A percentile compares a stretch with the other conserved stretches of the same genome.
These are phyloP conservation scores for Miscanthus lutarioriparius DNA, from an alignment of 176 grass and related monocot genomes.

Conservation along the genomic window DNA sequence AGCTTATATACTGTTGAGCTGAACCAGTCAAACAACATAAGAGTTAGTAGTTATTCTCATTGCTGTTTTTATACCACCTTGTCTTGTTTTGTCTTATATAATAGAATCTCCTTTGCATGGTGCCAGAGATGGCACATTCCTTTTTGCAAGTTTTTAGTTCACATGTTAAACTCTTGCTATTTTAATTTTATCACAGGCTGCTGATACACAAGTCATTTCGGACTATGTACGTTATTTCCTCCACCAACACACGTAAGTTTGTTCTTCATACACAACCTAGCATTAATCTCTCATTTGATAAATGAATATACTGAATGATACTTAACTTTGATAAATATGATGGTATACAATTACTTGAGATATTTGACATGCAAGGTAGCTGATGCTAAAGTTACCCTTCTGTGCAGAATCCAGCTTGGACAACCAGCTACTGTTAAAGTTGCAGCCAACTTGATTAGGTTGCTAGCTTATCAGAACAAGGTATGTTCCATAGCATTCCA, in stretches of 20 bases:
- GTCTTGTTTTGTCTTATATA: too few species aligned
- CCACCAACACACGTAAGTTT: slow-evolving; percentile 93
- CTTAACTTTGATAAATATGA: not conserved
- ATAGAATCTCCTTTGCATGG: not conserved
- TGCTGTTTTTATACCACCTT: not conserved
- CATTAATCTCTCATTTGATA: not conserved
- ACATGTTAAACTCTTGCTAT: not conserved
- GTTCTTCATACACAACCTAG: not conserved
- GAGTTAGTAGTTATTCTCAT: not conserved
- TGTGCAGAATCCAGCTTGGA: slow-evolving; percentile 84
- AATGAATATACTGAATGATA: not conserved
- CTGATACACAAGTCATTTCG: slow-evolving; percentile 88
- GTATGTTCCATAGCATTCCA: slow-evolving; percentile 44
- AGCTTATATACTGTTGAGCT: not conserved
- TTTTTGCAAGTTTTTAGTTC: not conserved
- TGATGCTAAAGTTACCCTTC: slow-evolving; percentile 12
- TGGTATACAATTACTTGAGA: not conserved
- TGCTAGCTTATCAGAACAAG: slow-evolving; percentile 97
- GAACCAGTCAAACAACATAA: not conserved
- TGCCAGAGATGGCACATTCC: not conserved
- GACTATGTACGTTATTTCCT: slow-evolving; percentile 99
- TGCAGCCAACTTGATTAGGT: slow-evolving; percentile 85
- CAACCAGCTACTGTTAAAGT: slow-evolving; percentile 96
- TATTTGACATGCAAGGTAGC: slow-evolving; percentile 25
- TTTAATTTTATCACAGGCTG: slow-evolving; percentile 59